phyloP scores from a whole-genome alignment of 2,329 filamentous ascomycete species.

The Aurifilum marmelostoma region DNA sequence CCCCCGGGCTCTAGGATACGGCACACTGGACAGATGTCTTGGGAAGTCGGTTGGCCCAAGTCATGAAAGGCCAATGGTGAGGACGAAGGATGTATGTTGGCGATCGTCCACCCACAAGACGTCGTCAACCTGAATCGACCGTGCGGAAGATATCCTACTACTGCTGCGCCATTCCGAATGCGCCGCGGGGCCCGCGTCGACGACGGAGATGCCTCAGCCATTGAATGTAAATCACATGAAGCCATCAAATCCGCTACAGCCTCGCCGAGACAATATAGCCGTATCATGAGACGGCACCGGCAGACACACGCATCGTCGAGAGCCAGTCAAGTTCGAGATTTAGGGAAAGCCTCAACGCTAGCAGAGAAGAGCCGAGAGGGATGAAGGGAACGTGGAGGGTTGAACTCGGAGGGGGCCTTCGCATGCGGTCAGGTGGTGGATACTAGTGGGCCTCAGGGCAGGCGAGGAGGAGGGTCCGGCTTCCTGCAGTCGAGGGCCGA shows the following conservation, averaged over 20 bases:
- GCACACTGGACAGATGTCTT: neutral
- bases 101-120: neutral
- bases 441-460: neutral
- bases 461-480: neutral
- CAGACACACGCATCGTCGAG: neutral
- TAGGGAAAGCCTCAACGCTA: neutral
- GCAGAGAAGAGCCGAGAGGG: neutral
- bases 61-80: neutral
- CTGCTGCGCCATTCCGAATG: neutral
- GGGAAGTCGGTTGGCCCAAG: neutral
- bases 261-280: neutral
- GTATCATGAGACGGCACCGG: neutral
- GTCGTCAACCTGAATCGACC: neutral
- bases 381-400: neutral
- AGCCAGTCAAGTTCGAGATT: neutral
- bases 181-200: neutral
- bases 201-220: neutral
- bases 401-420: neutral
- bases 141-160: neutral
- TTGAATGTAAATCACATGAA: neutral
- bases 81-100: neutral
- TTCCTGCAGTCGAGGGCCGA: neutral
- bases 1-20: neutral
- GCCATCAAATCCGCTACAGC: neutral
- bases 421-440: neutral